A percentile compares a stretch with the other conserved stretches of the same genome.
phyloP scores from a whole-genome alignment of 2,329 filamentous ascomycete species.

The Colletotrichum somersetense region DNA sequence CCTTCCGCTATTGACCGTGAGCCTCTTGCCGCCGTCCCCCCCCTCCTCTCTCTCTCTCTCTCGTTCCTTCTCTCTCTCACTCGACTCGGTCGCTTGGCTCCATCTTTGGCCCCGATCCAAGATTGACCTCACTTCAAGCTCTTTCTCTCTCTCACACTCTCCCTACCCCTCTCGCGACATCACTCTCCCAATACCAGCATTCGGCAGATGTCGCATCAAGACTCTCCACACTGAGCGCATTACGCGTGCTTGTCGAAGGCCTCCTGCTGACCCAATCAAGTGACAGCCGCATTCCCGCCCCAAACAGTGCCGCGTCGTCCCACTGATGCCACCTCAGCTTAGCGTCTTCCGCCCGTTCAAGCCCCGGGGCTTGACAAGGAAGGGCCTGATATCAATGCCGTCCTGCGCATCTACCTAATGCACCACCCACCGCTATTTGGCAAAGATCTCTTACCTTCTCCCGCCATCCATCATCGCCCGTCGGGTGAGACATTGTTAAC shows the following conservation, averaged over 20 bases:
- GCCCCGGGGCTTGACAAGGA: constrained; percentile 9
- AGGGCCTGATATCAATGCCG: constrained; percentile 6
- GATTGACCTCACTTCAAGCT: constrained; percentile 17
- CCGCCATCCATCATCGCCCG: constrained; percentile 15
- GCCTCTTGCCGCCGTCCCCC: background rate
- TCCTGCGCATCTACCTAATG: background rate
- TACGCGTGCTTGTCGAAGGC: constrained; percentile 10
- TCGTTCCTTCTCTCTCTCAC: too few relatives aligned
- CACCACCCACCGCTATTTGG: constrained; percentile 35
- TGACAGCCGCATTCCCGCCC: background rate
- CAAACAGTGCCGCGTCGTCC: constrained; percentile 17
- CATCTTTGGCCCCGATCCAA: constrained; percentile 20
- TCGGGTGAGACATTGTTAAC: constrained; percentile 27
- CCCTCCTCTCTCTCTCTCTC: background rate
- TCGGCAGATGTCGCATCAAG: constrained; percentile 11
- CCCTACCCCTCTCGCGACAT: background rate
- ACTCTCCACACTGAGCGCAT: background rate
- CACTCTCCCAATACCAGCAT: background rate
- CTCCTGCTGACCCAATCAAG: constrained; percentile 15
- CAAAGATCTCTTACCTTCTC: constrained; percentile 32
- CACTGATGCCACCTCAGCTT: constrained; percentile 21
- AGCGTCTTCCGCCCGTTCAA: constrained; percentile 35
- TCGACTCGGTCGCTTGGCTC: background rate
- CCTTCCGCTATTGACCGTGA: background rate
- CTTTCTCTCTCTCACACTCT: background rate